Evolutionary conservation across 2,329 filamentous ascomycete species (phyloP), one percentile per base, ranked within the genome.

Genomic region (Apiospora saccharicola): DNA sequence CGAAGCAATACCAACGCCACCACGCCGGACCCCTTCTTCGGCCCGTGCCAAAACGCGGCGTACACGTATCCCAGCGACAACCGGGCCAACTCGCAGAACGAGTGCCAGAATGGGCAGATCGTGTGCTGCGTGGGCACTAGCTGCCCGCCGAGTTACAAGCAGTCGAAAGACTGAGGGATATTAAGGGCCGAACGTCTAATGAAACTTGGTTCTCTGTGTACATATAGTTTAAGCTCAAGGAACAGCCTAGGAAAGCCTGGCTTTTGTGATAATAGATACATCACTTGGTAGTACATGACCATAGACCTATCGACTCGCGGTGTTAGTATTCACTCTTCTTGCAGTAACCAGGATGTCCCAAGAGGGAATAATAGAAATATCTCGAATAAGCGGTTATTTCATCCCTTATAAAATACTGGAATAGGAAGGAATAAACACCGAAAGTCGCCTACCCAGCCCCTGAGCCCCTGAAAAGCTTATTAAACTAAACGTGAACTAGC

Each of bases 21-120:
- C 41, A 24, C n/a, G 13, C 22, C 67, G 0, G 12, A 46, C 7
- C 12, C 67, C 8, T 68, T 68, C 24, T 68, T 68, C 26, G 67
- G n/a, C 13, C 67, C 67, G n/a, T 68, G 67, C 24, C 14, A 68
- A 10, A 34, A 26, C 8, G 67, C 67, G 41, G 41, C 67, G 8
- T 68, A 68, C 7, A 68, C 67, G 13, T 68, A 30, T 12, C 41
- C 44, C 41, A 68, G 46, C 67, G 67, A 68, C 26, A 30, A 68
- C 67, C 19, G 7, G 5, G 67, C 67, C 2, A 68, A 68, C 43
- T 68, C 43, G 22, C 44, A 47, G 5, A 68, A 68, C 67, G 41
- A 68, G 67, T 68, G 67, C 19, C 67, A 68, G 16, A 14, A 47
- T 30, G 67, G 67, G 1, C 67, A 68, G 67, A 47, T 68, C 16